Conservation (phyloP, 2,329 filamentous ascomycete species). For the Didymella arachidicola region DNA sequence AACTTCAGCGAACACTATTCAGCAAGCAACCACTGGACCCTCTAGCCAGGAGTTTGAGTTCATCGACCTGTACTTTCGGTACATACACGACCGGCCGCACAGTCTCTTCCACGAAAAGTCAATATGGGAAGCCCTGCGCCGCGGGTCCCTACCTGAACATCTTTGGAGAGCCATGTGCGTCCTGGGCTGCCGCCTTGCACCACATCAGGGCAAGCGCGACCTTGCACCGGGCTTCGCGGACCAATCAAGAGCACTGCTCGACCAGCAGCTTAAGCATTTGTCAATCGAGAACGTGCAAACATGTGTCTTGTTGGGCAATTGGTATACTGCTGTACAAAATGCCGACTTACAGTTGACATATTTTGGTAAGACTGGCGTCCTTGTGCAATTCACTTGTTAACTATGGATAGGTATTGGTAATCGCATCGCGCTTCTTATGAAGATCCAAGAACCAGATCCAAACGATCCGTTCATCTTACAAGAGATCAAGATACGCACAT, state of each 20-base stretch:
- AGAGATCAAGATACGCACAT: background rate
- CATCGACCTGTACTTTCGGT: background rate
- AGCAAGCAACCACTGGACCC: background rate
- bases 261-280: background rate
- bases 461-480: background rate
- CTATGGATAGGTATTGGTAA: background rate
- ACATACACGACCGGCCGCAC: background rate
- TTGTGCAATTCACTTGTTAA: background rate
- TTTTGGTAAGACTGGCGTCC: background rate
- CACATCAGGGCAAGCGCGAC: background rate
- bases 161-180: background rate
- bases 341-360: background rate
- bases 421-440: background rate
- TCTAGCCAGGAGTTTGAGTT: background rate
- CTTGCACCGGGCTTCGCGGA: background rate
- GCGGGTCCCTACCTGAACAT: background rate
- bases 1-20: background rate
- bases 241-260: background rate
- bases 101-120: background rate
- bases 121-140: background rate
- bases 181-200: background rate
- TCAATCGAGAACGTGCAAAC: background rate
- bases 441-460: background rate
- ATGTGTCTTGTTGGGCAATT: background rate
- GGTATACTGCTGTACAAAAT: background rate